phyloP scores from a whole-genome alignment of 1,284 basidiomycete genomes.

The Cystobasidium sp. region DNA sequence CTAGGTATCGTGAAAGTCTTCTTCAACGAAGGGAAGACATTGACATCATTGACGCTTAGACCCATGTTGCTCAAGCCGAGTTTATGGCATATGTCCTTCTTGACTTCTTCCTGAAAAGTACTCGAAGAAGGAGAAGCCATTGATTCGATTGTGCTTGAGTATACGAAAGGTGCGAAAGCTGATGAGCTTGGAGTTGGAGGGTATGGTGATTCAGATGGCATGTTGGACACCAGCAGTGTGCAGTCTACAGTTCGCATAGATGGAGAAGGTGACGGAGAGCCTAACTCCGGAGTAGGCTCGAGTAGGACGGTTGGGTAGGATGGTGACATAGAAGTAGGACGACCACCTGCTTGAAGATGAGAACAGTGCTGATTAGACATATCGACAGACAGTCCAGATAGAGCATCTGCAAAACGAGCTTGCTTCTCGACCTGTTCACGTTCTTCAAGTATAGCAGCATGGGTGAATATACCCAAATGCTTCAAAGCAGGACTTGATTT shows the following conservation, averaged over 20 bases:
- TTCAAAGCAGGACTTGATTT: conserved; percentile 36
- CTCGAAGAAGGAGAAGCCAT: conserved; percentile 7
- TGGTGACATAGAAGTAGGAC: background rate
- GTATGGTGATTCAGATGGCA: conserved; percentile 25
- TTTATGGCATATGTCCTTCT: conserved; percentile 17
- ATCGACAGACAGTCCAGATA: conserved; percentile 7
- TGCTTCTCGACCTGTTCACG: background rate
- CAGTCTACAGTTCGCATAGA: conserved; percentile 7
- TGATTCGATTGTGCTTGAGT: background rate
- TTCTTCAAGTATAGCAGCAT: conserved; percentile 28
- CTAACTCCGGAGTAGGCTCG: background rate
- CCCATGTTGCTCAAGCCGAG: conserved; percentile 18
- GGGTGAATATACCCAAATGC: conserved; percentile 31
- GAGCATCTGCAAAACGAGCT: background rate
- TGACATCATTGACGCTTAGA: conserved; percentile 22
- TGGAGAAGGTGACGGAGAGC: background rate
- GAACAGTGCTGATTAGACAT: background rate
- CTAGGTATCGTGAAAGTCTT: background rate
- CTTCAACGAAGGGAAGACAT: conserved; percentile 11
- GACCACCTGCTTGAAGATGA: background rate
- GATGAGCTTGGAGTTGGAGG: conserved; percentile 32
- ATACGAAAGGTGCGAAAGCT: conserved; percentile 5
- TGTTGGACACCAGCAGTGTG: conserved; percentile 9
- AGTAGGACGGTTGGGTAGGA: background rate
- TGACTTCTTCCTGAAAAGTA: conserved; percentile 18